Conservation (phyloP, 345 rosid species). For the Sisymbrium altissimum region DNA sequence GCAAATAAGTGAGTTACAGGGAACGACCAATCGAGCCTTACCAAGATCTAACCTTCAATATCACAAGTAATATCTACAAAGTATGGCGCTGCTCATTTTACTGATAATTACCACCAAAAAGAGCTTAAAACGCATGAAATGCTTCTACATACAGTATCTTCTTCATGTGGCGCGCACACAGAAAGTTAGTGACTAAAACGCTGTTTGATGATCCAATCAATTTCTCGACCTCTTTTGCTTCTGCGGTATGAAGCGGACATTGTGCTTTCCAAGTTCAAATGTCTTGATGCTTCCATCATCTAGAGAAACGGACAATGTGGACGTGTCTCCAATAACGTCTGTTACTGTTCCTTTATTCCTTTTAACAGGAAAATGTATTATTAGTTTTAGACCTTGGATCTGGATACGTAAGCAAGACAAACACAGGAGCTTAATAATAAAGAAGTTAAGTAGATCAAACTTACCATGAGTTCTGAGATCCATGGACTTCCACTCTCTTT, state of each 20-base stretch:
- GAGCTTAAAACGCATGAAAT: neutral
- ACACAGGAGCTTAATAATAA: neutral
- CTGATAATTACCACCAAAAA: conserved; percentile 15
- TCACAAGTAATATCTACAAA: conserved; percentile 27
- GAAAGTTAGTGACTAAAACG: conserved; percentile 21
- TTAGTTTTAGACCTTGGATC: neutral
- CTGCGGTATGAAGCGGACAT: conserved; percentile 77
- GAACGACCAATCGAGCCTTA: neutral
- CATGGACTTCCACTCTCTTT: conserved; percentile 90
- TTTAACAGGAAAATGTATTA: neutral
- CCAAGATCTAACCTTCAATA: conserved; percentile 21
- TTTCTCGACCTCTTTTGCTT: conserved; percentile 79
- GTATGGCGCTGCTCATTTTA: neutral
- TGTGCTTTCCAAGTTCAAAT: conserved; percentile 85
- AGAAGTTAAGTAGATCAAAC: conserved; percentile 21
- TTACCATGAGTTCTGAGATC: conserved; percentile 86
- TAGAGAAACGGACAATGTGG: conserved; percentile 57
- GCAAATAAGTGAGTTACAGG: conserved; percentile 14
- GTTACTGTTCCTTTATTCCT: conserved; percentile 91
- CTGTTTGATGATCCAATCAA: conserved; percentile 30
- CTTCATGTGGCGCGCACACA: conserved; percentile 8
- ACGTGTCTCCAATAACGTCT: conserved; percentile 50
- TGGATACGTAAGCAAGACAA: neutral
- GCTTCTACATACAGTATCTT: neutral
- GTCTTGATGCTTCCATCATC: conserved; percentile 76